Conservation (phyloP, 1,284 basidiomycete species). For the Amylostereum areolatum region DNA sequence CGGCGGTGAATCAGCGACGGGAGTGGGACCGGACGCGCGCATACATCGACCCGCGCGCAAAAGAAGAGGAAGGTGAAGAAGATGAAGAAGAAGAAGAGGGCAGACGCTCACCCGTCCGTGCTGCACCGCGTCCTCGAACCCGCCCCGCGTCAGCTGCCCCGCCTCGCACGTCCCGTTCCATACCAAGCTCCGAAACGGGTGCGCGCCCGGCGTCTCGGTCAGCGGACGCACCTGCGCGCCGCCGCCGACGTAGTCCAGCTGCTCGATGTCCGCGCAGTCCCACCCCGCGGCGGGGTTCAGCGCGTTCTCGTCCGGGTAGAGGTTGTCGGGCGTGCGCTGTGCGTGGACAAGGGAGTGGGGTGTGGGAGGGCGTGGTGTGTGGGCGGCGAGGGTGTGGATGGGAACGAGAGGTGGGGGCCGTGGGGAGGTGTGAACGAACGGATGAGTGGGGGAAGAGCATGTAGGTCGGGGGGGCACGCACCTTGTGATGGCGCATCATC, state of each 20-base stretch:
- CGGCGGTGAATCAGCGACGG: not conserved
- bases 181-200: slow-evolving; percentile 43
- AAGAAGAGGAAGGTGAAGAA: not conserved
- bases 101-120: slow-evolving; percentile 37
- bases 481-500: slow-evolving; percentile 45
- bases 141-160: slow-evolving; percentile 46
- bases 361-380: not conserved
- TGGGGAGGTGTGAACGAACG: not conserved
- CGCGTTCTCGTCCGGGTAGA: slow-evolving; percentile 40
- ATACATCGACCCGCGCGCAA: no score
- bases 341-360: not conserved
- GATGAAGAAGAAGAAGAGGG: not conserved
- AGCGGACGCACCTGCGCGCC: slow-evolving; percentile 33
- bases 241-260: slow-evolving; percentile 30
- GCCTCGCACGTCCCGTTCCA: slow-evolving; percentile 51
- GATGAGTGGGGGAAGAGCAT: not conserved
- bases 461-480: slow-evolving; percentile 11
- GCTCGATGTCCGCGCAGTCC: slow-evolving; percentile 32
- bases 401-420: not conserved
- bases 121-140: slow-evolving; percentile 38
- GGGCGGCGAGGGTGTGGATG: not conserved
- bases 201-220: slow-evolving; percentile 31
- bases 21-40: not conserved
- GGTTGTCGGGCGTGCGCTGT: slow-evolving; percentile 40
- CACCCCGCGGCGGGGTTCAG: slow-evolving; percentile 36